Conservation (phyloP, 345 rosid species). For the Noccaea bulbosa region DNA sequence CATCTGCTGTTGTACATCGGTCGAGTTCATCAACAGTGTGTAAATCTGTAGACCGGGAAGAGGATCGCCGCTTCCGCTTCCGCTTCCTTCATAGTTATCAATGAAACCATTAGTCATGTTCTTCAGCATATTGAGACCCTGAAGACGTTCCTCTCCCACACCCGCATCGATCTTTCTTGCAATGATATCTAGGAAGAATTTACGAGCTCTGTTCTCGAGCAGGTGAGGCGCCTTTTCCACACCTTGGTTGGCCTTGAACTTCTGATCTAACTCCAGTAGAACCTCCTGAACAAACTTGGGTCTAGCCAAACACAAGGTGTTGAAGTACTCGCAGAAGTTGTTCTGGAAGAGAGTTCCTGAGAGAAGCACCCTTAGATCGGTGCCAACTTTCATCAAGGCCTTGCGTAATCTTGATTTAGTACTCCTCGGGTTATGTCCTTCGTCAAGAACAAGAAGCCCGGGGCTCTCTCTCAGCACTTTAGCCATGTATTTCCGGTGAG, state of each 20-base stretch:
- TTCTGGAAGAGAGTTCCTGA: constrained; percentile 96
- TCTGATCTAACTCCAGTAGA: constrained; percentile 66
- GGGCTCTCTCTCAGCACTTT: constrained; percentile 91
- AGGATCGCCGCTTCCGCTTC: constrained; percentile 50
- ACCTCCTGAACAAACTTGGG: constrained; percentile 84
- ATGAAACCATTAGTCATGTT: constrained; percentile 79
- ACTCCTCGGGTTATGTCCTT: constrained; percentile 97
- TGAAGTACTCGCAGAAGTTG: constrained; percentile 93
- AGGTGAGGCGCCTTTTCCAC: constrained; percentile 64
- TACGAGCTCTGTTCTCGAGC: constrained; percentile 86
- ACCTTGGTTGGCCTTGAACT: constrained; percentile 51
- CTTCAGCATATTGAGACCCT: constrained; percentile 78
- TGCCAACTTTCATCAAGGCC: constrained; percentile 86
- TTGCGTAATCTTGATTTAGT: constrained; percentile 93
- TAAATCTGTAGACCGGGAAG: constrained; percentile 94
- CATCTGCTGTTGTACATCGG: constrained; percentile 65
- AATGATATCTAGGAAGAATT: constrained; percentile 75
- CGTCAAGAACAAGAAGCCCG: constrained; percentile 81
- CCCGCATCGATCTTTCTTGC: constrained; percentile 79
- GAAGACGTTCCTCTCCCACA: constrained; percentile 67
- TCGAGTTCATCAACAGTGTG: constrained; percentile 86
- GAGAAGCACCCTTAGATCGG: constrained; percentile 77
- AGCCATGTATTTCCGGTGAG: constrained; percentile 84
- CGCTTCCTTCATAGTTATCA: constrained; percentile 75
- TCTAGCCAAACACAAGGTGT: constrained; percentile 89